These are phyloP conservation scores for Juncus effusus DNA, from an alignment of 176 grass and related monocot genomes.

Conservation along the genomic window DNA sequence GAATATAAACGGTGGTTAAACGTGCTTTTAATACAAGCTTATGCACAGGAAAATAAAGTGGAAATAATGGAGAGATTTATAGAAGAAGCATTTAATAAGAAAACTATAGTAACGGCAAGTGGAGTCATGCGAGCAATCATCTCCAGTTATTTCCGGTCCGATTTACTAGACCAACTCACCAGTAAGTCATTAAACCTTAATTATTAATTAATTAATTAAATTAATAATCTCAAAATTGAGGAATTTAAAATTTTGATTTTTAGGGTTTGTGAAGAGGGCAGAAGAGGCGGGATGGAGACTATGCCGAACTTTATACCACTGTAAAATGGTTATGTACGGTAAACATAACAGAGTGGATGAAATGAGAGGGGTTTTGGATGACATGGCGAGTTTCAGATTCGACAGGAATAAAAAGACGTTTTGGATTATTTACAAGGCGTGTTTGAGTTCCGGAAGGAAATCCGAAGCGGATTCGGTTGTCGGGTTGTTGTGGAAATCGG, in stretches of 20 bases:
- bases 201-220: conserved; percentile 6
- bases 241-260: not conserved
- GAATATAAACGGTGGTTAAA: conserved; percentile 72
- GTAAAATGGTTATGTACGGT: conserved; percentile 96
- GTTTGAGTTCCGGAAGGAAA: conserved; percentile 38
- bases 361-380: conserved; percentile 74
- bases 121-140: conserved; percentile 54
- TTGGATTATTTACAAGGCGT: conserved; percentile 82
- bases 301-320: conserved; percentile 78
- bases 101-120: conserved; percentile 43
- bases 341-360: conserved; percentile 47
- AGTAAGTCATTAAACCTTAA: conserved; percentile 2
- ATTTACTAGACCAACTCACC: conserved; percentile 55
- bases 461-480: conserved; percentile 53
- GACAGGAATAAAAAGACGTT: conserved; percentile 79
- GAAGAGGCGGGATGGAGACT: conserved; percentile 72
- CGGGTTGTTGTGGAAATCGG: conserved; percentile 80
- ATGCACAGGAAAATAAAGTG: conserved; percentile 62
- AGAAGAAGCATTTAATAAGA: conserved; percentile 46
- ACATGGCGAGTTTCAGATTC: conserved; percentile 65
- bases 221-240: not conserved
- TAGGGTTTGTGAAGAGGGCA: conserved; percentile 48
- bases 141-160: conserved; percentile 53
- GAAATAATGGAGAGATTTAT: conserved; percentile 76
- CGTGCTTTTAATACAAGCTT: conserved; percentile 81